Evolutionary conservation across 768 basidiomycete genomes (phyloP).

Genomic region (Rhizopogon sp.): DNA sequence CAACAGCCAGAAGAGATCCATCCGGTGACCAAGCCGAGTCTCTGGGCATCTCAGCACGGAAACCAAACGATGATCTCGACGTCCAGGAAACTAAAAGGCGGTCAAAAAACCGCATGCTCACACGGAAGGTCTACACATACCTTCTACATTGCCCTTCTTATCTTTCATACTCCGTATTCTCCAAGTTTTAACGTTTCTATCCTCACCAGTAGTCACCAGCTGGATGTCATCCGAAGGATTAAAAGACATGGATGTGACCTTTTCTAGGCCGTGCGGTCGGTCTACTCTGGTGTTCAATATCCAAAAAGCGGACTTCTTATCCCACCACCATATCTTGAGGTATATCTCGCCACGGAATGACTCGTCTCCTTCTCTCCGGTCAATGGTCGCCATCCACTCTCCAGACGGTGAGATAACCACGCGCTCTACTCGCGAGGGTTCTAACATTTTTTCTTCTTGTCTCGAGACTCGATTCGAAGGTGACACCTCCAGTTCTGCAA

Average conservation of each 20-base stretch:
- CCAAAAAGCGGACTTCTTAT: constrained; percentile 56
- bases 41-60: constrained; percentile 63
- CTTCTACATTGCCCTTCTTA: constrained; percentile 46
- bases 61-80: constrained; percentile 65
- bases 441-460: constrained; percentile 69
- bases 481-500: constrained; percentile 87
- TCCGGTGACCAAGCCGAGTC: constrained; percentile 79
- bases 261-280: constrained; percentile 69
- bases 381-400: constrained; percentile 90
- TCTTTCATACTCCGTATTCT: constrained; percentile 44
- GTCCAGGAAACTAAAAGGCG: constrained; percentile 56
- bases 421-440: constrained; percentile 71
- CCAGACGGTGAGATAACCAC: constrained; percentile 63
- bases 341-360: constrained; percentile 64
- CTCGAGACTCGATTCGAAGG: constrained; percentile 90
- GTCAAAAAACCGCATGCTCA: neutral
- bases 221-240: constrained; percentile 43
- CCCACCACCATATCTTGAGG: constrained; percentile 92
- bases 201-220: constrained; percentile 71
- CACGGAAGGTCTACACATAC: constrained; percentile 30
- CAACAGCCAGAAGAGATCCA: constrained; percentile 76
- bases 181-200: constrained; percentile 82
- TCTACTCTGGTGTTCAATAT: constrained; percentile 86
- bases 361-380: constrained; percentile 65
- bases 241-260: constrained; percentile 66